These are phyloP conservation scores for Nothophytophthora sp. DNA, from an alignment of 352 stramenopile species.

Conservation along the genomic window DNA sequence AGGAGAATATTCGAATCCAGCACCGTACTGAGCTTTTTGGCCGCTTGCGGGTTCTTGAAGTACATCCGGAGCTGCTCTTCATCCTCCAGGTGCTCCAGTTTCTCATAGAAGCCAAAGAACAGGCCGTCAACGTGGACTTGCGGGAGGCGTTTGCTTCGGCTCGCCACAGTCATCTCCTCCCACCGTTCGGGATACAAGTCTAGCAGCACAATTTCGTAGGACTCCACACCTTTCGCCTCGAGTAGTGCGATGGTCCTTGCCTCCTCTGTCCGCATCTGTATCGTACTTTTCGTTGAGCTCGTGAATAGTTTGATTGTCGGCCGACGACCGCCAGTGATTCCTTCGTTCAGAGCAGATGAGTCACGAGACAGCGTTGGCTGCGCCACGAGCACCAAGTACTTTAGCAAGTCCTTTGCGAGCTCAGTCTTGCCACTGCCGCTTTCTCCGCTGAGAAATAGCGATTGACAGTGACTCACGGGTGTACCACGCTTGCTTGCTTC, in stretches of 20 bases:
- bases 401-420: conserved; percentile 75
- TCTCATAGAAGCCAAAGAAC: conserved; percentile 85
- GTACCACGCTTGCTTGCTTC: conserved; percentile 1
- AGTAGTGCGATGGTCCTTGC: conserved; percentile 69
- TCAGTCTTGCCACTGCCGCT: conserved; percentile 81
- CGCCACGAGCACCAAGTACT: conserved; percentile 68
- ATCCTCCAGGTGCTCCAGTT: conserved; percentile 74
- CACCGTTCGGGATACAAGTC: conserved; percentile 67
- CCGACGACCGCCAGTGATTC: conserved; percentile 1
- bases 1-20: conserved; percentile 76
- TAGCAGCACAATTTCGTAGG: conserved; percentile 72
- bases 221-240: conserved; percentile 63
- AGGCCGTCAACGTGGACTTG: conserved; percentile 70
- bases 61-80: conserved; percentile 83
- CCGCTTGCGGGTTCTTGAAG: conserved; percentile 65
- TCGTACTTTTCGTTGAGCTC: conserved; percentile 83
- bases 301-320: conserved; percentile 68
- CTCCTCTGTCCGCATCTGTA: conserved; percentile 83
- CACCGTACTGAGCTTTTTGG: conserved; percentile 59
- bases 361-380: conserved; percentile 31
- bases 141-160: conserved; percentile 68
- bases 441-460: conserved; percentile 59
- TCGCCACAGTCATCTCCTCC: conserved; percentile 67
- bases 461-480: conserved; percentile 10
- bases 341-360: not conserved